Conservation (phyloP, 495 filamentous ascomycete genomes). For the Penicillium cataractarum region DNA sequence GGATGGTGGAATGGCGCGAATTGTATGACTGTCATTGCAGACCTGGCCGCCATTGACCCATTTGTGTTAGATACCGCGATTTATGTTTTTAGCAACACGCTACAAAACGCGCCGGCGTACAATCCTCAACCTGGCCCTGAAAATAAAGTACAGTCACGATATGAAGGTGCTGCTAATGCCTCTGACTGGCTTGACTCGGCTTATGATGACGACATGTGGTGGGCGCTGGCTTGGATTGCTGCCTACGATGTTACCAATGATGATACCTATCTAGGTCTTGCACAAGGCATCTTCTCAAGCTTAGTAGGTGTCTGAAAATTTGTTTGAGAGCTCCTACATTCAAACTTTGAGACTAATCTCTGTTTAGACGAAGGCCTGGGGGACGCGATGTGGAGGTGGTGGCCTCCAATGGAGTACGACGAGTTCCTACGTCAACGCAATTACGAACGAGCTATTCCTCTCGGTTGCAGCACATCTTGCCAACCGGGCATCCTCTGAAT, state of each 20-base stretch:
- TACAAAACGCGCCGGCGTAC: constrained; percentile 30
- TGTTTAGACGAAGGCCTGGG: constrained; percentile 47
- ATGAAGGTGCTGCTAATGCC: constrained; percentile 22
- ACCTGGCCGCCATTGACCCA: constrained; percentile 57
- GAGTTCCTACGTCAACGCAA: constrained; percentile 65
- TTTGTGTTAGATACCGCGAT: constrained; percentile 31
- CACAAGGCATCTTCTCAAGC: constrained; percentile 62
- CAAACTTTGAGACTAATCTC: constrained; percentile 3
- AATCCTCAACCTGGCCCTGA: constrained; percentile 32
- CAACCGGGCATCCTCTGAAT: constrained; percentile 53
- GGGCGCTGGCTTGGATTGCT: constrained; percentile 64
- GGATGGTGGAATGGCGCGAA: constrained; percentile 84
- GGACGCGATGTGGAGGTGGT: constrained; percentile 44
- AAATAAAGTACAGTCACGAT: constrained; percentile 10
- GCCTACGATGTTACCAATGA: constrained; percentile 64
- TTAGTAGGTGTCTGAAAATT: constrained; percentile 41
- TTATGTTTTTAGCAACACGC: constrained; percentile 50
- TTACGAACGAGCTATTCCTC: constrained; percentile 77
- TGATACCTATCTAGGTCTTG: constrained; percentile 55
- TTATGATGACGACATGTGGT: constrained; percentile 77
- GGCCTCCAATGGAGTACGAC: constrained; percentile 74
- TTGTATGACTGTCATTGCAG: constrained; percentile 63
- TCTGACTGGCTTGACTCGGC: constrained; percentile 57
- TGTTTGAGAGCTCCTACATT: neutral
- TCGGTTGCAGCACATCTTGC: constrained; percentile 72